A percentile compares a stretch with the other conserved stretches of the same genome.
These are phyloP conservation scores for Amanita exitialis DNA, from an alignment of 768 basidiomycete genomes.

Conservation along the genomic window DNA sequence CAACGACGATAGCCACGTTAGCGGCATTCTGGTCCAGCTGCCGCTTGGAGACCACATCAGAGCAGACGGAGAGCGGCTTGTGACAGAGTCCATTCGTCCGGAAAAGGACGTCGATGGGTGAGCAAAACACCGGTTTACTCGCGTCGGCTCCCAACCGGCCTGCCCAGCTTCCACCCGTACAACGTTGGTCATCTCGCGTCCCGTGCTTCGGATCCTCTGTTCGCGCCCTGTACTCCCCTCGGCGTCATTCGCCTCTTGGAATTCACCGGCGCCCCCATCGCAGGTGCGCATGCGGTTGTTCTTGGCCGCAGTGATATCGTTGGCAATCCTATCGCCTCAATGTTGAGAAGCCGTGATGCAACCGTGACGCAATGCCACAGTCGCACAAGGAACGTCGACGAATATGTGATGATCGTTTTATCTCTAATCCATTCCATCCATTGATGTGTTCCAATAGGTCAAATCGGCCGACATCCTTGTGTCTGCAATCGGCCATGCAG, in stretches of 20 bases:
- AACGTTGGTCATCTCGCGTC: constrained; percentile 95
- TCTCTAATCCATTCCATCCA: neutral
- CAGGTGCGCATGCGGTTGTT: constrained; percentile 81
- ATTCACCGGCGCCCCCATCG: constrained; percentile 66
- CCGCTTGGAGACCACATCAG: constrained; percentile 81
- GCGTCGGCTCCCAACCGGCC: neutral
- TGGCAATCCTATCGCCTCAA: constrained; percentile 87
- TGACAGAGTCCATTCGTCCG: constrained; percentile 92
- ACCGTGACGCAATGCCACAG: constrained; percentile 99
- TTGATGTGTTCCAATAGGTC: constrained; percentile 35
- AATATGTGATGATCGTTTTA: constrained; percentile 44
- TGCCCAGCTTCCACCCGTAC: constrained; percentile 85
- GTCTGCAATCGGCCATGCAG: constrained; percentile 92
- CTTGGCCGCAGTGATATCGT: constrained; percentile 98
- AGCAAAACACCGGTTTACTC: constrained; percentile 8
- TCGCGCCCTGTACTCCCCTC: constrained; percentile 91
- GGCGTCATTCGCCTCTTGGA: constrained; percentile 89
- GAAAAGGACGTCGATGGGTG: constrained; percentile 97
- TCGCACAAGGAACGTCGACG: constrained; percentile 70
- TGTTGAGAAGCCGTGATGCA: constrained; percentile 84
- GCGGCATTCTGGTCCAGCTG: constrained; percentile 91
- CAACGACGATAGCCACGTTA: constrained; percentile 73
- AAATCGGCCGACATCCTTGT: constrained; percentile 85
- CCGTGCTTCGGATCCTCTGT: constrained; percentile 80
- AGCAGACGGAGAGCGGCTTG: constrained; percentile 73